Percentiles rank a stretch among this genome's conserved stretches.
These are phyloP conservation scores for Oehlia diaphana DNA, from an alignment of 192 early-diverging fungal genomes.

Conservation along the genomic window DNA sequence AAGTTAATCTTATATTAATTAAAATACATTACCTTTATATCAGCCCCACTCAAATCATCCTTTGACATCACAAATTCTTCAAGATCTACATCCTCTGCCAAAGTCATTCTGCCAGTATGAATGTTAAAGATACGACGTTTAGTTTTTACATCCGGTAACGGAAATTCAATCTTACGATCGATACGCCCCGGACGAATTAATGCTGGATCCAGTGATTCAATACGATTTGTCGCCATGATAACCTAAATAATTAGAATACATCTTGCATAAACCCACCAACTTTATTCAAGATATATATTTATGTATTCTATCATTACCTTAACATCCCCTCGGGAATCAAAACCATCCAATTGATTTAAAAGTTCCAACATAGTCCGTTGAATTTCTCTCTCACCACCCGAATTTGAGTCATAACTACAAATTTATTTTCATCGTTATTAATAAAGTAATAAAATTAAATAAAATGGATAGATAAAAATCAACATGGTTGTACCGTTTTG, in stretches of 20 bases:
- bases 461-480: neutral
- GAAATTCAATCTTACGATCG: constrained; percentile 99
- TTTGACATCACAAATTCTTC: constrained; percentile 99
- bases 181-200: constrained; percentile 96
- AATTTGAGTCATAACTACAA: constrained; percentile 85
- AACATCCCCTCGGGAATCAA: constrained; percentile 93
- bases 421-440: constrained; percentile 11
- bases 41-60: constrained; percentile 97
- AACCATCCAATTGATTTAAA: constrained; percentile 97
- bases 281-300: neutral
- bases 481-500: constrained; percentile 68
- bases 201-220: constrained; percentile 96
- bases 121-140: constrained; percentile 98
- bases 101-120: constrained; percentile 91
- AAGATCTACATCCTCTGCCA: constrained; percentile 94
- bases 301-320: constrained; percentile 52
- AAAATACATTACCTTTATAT: constrained; percentile 76
- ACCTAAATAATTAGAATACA: constrained; percentile 45
- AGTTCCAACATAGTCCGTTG: constrained; percentile 98
- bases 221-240: constrained; percentile 99
- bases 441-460: neutral
- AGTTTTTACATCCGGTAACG: constrained; percentile 93
- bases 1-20: neutral
- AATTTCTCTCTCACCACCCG: constrained; percentile 95
- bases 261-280: neutral